Evolutionary conservation across 2,329 filamentous ascomycete species (phyloP), one percentile per base, ranked within the genome.

Genomic region (Pseudogymnoascus sp.): DNA sequence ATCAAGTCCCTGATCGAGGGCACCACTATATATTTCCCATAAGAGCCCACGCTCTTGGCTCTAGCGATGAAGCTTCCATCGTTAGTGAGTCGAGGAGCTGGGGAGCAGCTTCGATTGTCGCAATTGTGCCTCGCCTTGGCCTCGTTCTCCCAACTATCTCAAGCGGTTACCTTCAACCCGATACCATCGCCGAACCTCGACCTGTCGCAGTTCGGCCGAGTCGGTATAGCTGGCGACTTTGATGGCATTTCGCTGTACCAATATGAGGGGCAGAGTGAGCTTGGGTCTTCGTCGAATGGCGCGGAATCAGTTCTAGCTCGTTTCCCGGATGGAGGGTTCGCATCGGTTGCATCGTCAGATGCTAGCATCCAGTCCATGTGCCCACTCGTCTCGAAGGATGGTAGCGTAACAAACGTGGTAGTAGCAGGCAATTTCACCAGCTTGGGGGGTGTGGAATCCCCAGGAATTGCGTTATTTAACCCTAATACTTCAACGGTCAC

Each of bases 351-450:
- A 62, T 82, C 85, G 42, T 88, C 92, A 50, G 91, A 97, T 76
- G 93, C 89, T 64, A 86, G 88, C 59, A 96, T 99, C 72, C 83
- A 87, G 72, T 83, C 91, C 67, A 95, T 99, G 89, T 99, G 95
- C 78, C 79, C 88, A 19, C 90, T 93, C 70, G 80, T 86, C 61
- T 77, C 82, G 69, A 80, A 82, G 64, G 83, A 90, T 74, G 89
- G 89, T 67, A 82, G 80, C 5, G 77, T 88, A 63, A 80, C 83
- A n/a, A 88, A 89, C 42, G 84, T 97, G 29, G 83, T 97, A 59
- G 83, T 99, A 15, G 95, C 90, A 63, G 95, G 95, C 59, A 97
- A 97, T 78, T 99, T 99, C 74, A 97, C 95, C 33, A 96, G 91
- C 74, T 78, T 99, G 66, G 90, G 88, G 64, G 87, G 87, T 64